A percentile compares a stretch with the other conserved stretches of the same genome.
Conservation (phyloP, 116 monocot species). For the Thalassia testudinum region DNA sequence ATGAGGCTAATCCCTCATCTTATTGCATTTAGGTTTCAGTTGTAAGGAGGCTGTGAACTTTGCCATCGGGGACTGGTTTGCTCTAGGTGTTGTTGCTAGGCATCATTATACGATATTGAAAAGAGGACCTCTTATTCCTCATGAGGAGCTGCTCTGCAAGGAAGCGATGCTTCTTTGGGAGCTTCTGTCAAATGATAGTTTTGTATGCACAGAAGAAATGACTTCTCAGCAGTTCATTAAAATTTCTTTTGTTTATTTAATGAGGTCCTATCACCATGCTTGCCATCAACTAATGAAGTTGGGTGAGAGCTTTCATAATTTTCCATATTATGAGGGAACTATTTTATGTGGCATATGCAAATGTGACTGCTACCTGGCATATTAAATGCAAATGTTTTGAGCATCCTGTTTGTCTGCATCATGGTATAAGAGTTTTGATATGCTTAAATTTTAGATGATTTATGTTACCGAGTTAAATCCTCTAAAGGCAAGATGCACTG, state of each 20-base stretch:
- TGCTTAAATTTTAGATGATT: no score
- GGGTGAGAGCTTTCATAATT: conserved; percentile 20
- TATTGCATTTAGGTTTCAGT: conserved; percentile 81
- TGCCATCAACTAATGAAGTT: conserved; percentile 46
- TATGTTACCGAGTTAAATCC: no score
- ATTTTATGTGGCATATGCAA: conserved; percentile 53
- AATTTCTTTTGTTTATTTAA: no score
- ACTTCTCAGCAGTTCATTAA: no score
- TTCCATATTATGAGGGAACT: conserved; percentile 10
- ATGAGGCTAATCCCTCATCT: no score
- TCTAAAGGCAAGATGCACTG: no score
- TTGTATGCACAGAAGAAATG: background rate
- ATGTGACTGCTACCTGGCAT: conserved; percentile 76
- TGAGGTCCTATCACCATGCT: no score
- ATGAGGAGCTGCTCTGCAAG: conserved; percentile 83
- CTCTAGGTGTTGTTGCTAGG: conserved; percentile 58
- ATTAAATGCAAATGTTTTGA: conserved; percentile 47
- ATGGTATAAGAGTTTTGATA: conserved; percentile 42
- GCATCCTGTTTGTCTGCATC: conserved; percentile 52
- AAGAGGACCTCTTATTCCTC: no score
- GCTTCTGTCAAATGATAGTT: conserved; percentile 7
- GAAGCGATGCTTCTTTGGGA: conserved; percentile 49
- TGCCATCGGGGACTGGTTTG: conserved; percentile 97
- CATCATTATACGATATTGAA: no score
- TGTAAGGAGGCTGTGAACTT: conserved; percentile 98